phyloP scores from a whole-genome alignment of 73 alveolate species.

The Paramecium sonneborni region DNA sequence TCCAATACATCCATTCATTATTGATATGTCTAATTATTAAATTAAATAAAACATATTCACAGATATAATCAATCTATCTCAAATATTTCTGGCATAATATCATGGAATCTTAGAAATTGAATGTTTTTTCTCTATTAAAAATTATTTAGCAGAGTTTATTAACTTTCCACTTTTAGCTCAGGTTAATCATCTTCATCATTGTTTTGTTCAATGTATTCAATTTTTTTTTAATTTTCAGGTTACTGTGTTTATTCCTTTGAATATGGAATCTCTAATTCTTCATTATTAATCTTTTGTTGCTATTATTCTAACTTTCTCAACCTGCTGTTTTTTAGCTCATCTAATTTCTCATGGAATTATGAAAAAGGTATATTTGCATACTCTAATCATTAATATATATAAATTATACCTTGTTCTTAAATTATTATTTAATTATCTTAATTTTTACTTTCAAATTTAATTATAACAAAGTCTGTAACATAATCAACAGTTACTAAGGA shows the following conservation, averaged over 20 bases:
- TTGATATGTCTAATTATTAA: background rate
- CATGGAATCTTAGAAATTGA: background rate
- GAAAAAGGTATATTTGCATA: conserved; percentile 1
- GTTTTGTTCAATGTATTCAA: background rate
- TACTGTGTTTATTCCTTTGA: background rate
- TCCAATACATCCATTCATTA: too few species aligned
- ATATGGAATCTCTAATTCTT: conserved; percentile 7
- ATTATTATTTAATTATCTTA: background rate
- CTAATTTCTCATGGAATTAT: background rate
- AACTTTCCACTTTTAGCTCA: background rate
- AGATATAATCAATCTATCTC: background rate
- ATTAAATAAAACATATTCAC: background rate
- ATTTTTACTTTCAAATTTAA: background rate
- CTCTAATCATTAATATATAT: background rate
- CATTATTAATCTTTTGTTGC: background rate
- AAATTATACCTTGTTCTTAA: background rate
- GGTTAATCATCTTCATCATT: conserved; percentile 44
- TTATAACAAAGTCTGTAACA: conserved; percentile 2
- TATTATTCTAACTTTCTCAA: background rate
- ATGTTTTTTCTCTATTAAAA: background rate
- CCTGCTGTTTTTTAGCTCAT: background rate
- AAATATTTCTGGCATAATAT: conserved; percentile 17
- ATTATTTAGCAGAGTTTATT: background rate
- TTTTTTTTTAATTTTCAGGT: background rate
- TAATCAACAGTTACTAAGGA: background rate